Percentiles rank a stretch among this genome's conserved stretches.
Conservation (phyloP, 2,329 filamentous ascomycete species). For the Aspergillus versicolor region DNA sequence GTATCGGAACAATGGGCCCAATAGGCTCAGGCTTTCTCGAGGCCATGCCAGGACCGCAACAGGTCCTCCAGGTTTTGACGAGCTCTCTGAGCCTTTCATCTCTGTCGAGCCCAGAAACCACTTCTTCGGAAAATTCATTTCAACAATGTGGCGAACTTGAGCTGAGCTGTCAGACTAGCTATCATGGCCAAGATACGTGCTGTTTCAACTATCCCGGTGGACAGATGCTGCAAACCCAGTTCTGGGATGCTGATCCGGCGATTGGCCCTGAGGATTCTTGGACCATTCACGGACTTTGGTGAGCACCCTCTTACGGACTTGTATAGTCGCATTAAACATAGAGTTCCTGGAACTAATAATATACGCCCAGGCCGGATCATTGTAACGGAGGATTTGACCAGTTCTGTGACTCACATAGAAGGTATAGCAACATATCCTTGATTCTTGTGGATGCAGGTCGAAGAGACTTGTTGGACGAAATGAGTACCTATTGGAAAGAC, state of each 20-base stretch:
- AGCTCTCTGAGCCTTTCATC: conserved; percentile 31
- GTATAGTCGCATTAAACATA: background rate
- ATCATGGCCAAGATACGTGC: conserved; percentile 63
- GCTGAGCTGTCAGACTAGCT: conserved; percentile 65
- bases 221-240: conserved; percentile 71
- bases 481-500: conserved; percentile 72
- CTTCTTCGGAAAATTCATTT: conserved; percentile 12
- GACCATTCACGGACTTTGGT: conserved; percentile 73
- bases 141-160: conserved; percentile 36
- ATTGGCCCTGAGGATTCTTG: conserved; percentile 68
- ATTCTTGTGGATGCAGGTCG: conserved; percentile 59
- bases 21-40: conserved; percentile 16
- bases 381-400: conserved; percentile 70
- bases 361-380: conserved; percentile 56
- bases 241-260: conserved; percentile 69
- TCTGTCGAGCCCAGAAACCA: conserved; percentile 13
- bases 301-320: conserved; percentile 14
- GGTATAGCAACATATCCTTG: conserved; percentile 64
- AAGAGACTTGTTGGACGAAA: conserved; percentile 61
- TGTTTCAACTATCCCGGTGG: conserved; percentile 74
- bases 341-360: background rate
- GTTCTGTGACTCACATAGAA: conserved; percentile 62
- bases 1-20: background rate
- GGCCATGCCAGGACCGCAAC: conserved; percentile 34
- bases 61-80: conserved; percentile 34